Percentiles rank a stretch among this genome's conserved stretches.
Evolutionary conservation across 495 filamentous ascomycete species (phyloP).

Genomic region (Hypoxylon subgilvum): DNA sequence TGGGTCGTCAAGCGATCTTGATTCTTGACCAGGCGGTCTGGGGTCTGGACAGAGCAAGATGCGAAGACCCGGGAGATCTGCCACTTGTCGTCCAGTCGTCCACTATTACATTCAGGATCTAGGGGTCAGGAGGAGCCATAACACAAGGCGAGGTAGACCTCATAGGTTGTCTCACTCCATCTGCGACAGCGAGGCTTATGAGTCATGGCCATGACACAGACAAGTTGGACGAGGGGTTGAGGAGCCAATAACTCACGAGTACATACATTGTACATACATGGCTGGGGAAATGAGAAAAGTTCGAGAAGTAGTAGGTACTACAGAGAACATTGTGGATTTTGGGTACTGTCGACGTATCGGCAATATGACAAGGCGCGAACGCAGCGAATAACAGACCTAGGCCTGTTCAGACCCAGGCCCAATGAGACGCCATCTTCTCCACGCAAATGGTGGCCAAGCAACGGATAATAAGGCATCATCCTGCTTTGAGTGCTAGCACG

Average conservation of each 20-base stretch:
- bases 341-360: slow-evolving; percentile 1
- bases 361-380: slow-evolving; percentile 24
- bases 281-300: slow-evolving; percentile 1
- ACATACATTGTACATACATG: neutral
- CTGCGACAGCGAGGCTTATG: slow-evolving; percentile 19
- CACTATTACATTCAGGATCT: slow-evolving; percentile 5
- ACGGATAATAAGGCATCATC: too few species aligned
- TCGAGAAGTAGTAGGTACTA: slow-evolving; percentile 9
- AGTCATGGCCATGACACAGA: slow-evolving; percentile 23
- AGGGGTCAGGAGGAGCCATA: slow-evolving; percentile 5
- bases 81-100: neutral
- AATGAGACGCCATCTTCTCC: too few species aligned
- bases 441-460: too few species aligned
- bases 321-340: neutral
- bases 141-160: slow-evolving; percentile 8
- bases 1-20: slow-evolving; percentile 29
- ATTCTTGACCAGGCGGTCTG: slow-evolving; percentile 13
- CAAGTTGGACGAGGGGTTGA: slow-evolving; percentile 15
- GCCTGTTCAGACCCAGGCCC: too few species aligned
- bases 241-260: slow-evolving; percentile 7
- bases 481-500: slow-evolving; percentile 2
- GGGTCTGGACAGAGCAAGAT: slow-evolving; percentile 25
- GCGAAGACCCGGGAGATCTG: slow-evolving; percentile 9
- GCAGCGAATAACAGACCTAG: slow-evolving; percentile 10
- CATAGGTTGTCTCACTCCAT: slow-evolving; percentile 19